phyloP scores from a whole-genome alignment of 176 grass and related monocot genomes.

The Ensete glaucum region DNA sequence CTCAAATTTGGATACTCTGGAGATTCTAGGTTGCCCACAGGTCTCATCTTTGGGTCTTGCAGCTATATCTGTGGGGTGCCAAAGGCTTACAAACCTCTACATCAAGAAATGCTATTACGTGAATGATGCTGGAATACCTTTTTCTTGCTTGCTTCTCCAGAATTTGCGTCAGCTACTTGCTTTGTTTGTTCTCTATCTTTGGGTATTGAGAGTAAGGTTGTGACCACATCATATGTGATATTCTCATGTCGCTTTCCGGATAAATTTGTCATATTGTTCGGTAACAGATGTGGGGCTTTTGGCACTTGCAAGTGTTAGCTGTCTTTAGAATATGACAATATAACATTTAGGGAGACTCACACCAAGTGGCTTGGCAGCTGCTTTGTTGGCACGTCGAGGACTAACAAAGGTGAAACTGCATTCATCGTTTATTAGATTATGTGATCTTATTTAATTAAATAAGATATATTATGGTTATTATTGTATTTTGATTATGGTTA shows the following conservation, averaged over 20 bases:
- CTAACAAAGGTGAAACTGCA: constrained; percentile 73
- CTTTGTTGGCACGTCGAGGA: constrained; percentile 56
- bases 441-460: no score
- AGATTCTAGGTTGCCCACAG: constrained; percentile 60
- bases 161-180: constrained; percentile 45
- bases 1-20: constrained; percentile 44
- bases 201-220: constrained; percentile 7
- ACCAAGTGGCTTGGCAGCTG: constrained; percentile 48
- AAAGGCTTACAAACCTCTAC: constrained; percentile 61
- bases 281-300: constrained; percentile 73
- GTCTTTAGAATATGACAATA: constrained; percentile 66
- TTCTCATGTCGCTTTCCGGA: constrained; percentile 27
- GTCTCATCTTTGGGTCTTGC: constrained; percentile 54
- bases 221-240: not conserved
- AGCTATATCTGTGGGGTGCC: constrained; percentile 53
- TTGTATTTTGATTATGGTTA: no score
- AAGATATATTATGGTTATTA: no score
- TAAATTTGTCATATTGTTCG: constrained; percentile 84
- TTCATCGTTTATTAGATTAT: constrained; percentile 10
- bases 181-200: constrained; percentile 2
- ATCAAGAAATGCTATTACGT: constrained; percentile 73
- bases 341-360: constrained; percentile 58
- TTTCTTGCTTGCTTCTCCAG: constrained; percentile 62
- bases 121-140: constrained; percentile 60
- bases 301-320: constrained; percentile 65